Conservation (phyloP, 768 basidiomycete genomes). For the Coprinopsis marcescibilis region DNA sequence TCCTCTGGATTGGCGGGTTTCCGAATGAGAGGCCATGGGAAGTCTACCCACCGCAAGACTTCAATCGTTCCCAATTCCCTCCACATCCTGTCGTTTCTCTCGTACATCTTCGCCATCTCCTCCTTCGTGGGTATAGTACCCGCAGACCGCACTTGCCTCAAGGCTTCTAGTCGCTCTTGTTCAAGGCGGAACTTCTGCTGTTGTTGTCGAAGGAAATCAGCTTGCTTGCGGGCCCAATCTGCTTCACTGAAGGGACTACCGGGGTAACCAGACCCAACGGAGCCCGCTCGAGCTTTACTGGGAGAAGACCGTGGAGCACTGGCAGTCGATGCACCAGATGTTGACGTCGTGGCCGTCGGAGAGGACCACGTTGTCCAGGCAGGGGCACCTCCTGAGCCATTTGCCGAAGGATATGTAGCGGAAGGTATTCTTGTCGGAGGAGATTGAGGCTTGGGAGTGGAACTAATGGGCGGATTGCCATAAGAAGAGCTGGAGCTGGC, state of each 20-base stretch:
- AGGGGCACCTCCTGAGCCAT: conserved; percentile 18
- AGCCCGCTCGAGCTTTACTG: conserved; percentile 27
- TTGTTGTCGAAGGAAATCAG: conserved; percentile 56
- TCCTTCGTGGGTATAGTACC: conserved; percentile 52
- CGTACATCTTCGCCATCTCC: conserved; percentile 50
- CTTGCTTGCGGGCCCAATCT: conserved; percentile 60
- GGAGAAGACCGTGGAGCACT: conserved; percentile 24
- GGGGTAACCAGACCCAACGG: conserved; percentile 27
- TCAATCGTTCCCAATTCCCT: conserved; percentile 33
- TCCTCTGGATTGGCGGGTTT: conserved; percentile 54
- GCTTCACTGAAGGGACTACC: conserved; percentile 36
- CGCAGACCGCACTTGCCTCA: conserved; percentile 43
- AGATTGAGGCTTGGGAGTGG: conserved; percentile 21
- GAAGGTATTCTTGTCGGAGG: conserved; percentile 17
- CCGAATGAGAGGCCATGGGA: conserved; percentile 73
- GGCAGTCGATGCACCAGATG: conserved; percentile 15
- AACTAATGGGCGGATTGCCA: conserved; percentile 1
- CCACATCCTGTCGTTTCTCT: conserved; percentile 62
- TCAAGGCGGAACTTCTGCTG: conserved; percentile 65
- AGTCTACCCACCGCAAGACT: conserved; percentile 55
- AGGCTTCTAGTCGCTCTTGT: conserved; percentile 58
- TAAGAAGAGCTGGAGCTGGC: background rate
- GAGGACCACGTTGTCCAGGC: conserved; percentile 27
- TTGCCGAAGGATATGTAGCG: conserved; percentile 14
- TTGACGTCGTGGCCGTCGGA: conserved; percentile 17